These are phyloP conservation scores for Exophiala mesophila DNA, from an alignment of 2,329 filamentous ascomycete genomes.

Conservation along the genomic window DNA sequence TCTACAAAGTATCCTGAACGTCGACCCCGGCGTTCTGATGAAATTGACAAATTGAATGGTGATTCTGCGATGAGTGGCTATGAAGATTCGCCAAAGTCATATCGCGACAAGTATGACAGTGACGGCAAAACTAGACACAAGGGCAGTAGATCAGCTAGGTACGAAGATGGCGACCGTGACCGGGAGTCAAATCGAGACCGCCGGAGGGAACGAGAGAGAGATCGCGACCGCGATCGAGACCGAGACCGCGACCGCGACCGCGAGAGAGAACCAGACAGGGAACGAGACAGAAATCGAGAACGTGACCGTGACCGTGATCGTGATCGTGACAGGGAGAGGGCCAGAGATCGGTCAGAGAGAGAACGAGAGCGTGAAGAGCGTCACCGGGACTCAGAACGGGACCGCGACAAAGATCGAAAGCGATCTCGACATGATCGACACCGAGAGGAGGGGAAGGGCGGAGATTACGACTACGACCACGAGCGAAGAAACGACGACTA, in stretches of 20 bases:
- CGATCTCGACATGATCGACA: constrained; percentile 14
- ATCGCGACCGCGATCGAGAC: constrained; percentile 29
- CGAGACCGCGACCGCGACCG: constrained; percentile 17
- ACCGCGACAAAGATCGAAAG: constrained; percentile 29
- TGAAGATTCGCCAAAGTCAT: constrained; percentile 28
- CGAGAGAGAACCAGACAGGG: constrained; percentile 12
- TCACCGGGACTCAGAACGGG: constrained; percentile 35
- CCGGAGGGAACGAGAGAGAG: constrained; percentile 25
- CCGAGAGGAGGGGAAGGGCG: constrained; percentile 17
- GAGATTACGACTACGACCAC: constrained; percentile 22
- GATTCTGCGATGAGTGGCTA: constrained; percentile 29
- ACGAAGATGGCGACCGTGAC: constrained; percentile 18
- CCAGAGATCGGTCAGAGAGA: constrained; percentile 25
- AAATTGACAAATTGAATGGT: constrained; percentile 27
- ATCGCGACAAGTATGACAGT: constrained; percentile 14
- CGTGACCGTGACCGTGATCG: constrained; percentile 9
- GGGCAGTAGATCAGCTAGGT: constrained; percentile 27
- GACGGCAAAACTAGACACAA: constrained; percentile 28
- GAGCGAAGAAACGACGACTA: constrained; percentile 17
- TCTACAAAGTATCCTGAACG: constrained; percentile 37
- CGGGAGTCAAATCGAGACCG: constrained; percentile 14
- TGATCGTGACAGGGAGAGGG: constrained; percentile 20
- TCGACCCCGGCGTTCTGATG: constrained; percentile 48
- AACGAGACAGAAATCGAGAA: constrained; percentile 25
- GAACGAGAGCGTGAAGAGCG: constrained; percentile 31